Evolutionary conservation across 1,284 basidiomycete genomes (phyloP), one percentile per base, ranked within the genome.

Genomic region (Malassezia psittaci): DNA sequence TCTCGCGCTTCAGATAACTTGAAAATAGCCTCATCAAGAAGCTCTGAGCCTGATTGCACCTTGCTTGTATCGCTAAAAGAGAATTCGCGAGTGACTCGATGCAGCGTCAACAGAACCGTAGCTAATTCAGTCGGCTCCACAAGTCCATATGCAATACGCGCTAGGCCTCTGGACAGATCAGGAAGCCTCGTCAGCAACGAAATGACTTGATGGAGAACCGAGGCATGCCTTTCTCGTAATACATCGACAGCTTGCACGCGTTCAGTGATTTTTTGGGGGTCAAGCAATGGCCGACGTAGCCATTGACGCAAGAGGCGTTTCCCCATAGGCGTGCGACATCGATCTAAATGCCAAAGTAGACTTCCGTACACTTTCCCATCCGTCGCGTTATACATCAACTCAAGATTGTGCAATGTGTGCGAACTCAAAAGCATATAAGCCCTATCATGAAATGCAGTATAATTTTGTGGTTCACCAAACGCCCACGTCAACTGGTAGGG

Each of bases 401-500:
- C 57, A 77, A 96, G 78, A 68, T 96, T 96, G 29, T 81, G 80
- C 13, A 96, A 77, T 0, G 93, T 94, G 69, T 89, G 91, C 38
- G 84, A 84, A 54, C 86, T 88, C 45, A 98, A 79, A 13, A 90
- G 79, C 90, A 96, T 94, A 62, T 88, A 85, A 0, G 83, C 82
- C 42, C 82, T 81, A 7, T 61, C 60, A 1, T 86, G 80, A 68
- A 96, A 96, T 65, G 78, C 68, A 2, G 56, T 53, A 48, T 73
- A 94, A 66, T 87, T 66, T 86, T 37, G 60, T 7, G 60, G 48
- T 8, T 59, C 54, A 9, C 54, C 59, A 50, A 69, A 68, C 43
- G 71, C 63, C 33, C 59, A 61, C 21, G 61, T 84, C 36, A 94
- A 80, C 33, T 80, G 80, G 76, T 90, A 94, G 0, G 79, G 79